phyloP scores from a whole-genome alignment of 805 yeast species.

The Wickerhamiella shivajii region DNA sequence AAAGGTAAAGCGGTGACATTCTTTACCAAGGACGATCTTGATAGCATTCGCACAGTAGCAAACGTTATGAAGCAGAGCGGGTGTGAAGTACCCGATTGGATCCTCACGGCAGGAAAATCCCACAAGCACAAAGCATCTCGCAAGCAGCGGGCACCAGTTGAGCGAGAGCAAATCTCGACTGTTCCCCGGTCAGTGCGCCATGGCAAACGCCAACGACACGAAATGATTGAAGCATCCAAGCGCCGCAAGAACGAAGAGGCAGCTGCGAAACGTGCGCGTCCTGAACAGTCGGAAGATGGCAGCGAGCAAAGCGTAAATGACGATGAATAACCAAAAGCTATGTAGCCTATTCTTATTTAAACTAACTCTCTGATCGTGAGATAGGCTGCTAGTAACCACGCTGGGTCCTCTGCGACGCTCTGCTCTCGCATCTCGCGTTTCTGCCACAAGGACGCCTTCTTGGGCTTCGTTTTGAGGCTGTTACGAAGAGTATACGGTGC shows the following conservation, averaged over 20 bases:
- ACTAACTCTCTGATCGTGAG: neutral
- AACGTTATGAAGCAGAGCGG: constrained; percentile 96
- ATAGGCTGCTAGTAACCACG: constrained; percentile 10
- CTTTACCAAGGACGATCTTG: constrained; percentile 77
- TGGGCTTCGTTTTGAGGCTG: constrained; percentile 4
- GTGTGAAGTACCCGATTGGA: constrained; percentile 54
- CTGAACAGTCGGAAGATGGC: too few relatives aligned
- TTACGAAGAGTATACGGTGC: constrained; percentile 8
- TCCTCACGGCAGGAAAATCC: constrained; percentile 46
- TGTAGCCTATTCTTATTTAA: constrained; percentile 2
- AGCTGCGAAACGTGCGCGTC: too few relatives aligned
- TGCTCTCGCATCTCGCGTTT: constrained; percentile 10
- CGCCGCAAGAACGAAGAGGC: neutral
- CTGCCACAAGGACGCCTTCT: constrained; percentile 4
- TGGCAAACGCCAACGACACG: constrained; percentile 24
- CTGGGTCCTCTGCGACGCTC: constrained; percentile 9
- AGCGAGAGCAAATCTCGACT: constrained; percentile 68
- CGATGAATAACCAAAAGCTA: neutral
- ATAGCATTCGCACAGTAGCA: constrained; percentile 64
- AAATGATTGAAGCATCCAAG: constrained; percentile 40
- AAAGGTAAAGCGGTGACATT: constrained; percentile 79
- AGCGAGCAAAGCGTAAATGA: neutral
- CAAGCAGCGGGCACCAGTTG: constrained; percentile 26
- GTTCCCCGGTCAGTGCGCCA: constrained; percentile 27
- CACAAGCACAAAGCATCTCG: constrained; percentile 7